These are phyloP conservation scores for Glutinoglossum americanum DNA, from an alignment of 495 filamentous ascomycete genomes.

Conservation along the genomic window DNA sequence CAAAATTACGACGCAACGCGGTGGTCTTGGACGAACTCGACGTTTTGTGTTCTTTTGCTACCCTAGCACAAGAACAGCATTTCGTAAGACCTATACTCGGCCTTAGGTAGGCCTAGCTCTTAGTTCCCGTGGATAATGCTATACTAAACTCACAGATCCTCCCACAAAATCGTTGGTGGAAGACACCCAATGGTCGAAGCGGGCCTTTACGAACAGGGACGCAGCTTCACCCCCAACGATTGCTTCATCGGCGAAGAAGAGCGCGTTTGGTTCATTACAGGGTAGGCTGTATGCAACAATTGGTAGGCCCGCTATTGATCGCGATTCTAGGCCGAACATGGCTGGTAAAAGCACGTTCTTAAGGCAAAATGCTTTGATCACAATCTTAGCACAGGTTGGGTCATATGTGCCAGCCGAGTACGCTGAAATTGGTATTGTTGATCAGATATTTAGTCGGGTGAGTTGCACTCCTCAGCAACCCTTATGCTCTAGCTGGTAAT, in stretches of 20 bases:
- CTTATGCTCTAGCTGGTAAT: not conserved
- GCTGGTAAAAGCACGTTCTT: conserved; percentile 90
- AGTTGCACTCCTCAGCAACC: not conserved
- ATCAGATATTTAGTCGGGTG: conserved; percentile 68
- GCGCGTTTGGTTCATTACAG: conserved; percentile 72
- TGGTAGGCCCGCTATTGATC: not conserved
- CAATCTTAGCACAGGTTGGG: conserved; percentile 77
- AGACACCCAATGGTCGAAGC: conserved; percentile 78
- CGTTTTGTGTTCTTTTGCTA: conserved; percentile 59
- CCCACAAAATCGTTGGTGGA: conserved; percentile 55
- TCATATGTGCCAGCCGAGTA: conserved; percentile 77
- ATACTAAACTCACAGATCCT: conserved; percentile 9
- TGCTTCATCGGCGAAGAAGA: conserved; percentile 52
- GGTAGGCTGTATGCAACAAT: conserved; percentile 12
- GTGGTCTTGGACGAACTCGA: conserved; percentile 80
- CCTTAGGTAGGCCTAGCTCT: conserved; percentile 7
- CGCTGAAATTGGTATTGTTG: conserved; percentile 68
- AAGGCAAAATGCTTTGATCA: conserved; percentile 83
- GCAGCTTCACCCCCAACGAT: conserved; percentile 70
- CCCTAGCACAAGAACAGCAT: conserved; percentile 46
- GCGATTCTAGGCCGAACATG: conserved; percentile 59
- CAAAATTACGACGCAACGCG: conserved; percentile 71
- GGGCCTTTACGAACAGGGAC: conserved; percentile 56
- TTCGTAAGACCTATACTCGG: conserved; percentile 56
- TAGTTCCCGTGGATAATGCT: not conserved